These are phyloP conservation scores for Umbelopsis sp. DNA, from an alignment of 192 early-diverging fungal species.

Conservation along the genomic window DNA sequence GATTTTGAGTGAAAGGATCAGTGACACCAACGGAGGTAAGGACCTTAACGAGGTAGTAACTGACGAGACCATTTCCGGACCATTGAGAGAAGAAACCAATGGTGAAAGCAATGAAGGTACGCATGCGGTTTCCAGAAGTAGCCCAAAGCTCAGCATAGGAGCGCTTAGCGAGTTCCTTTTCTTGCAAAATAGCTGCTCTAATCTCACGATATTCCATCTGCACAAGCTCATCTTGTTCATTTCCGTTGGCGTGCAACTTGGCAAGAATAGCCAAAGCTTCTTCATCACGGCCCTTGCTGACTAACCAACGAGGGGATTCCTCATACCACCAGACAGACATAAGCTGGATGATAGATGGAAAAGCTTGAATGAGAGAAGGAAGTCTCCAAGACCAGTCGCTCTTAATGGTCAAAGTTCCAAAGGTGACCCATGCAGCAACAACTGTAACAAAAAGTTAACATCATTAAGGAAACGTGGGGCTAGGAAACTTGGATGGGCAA, in stretches of 20 bases:
- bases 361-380: slow-evolving; percentile 20
- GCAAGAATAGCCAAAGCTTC: slow-evolving; percentile 76
- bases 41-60: slow-evolving; percentile 8
- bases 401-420: neutral
- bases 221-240: slow-evolving; percentile 54
- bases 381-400: slow-evolving; percentile 18
- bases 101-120: slow-evolving; percentile 18
- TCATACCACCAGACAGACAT: slow-evolving; percentile 17
- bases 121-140: slow-evolving; percentile 19
- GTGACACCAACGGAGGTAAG: slow-evolving; percentile 8
- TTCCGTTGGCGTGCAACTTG: slow-evolving; percentile 63
- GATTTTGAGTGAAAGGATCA: neutral
- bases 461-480: neutral
- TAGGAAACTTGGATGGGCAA: too few species aligned
- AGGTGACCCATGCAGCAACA: slow-evolving; percentile 20
- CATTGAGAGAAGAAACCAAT: slow-evolving; percentile 25
- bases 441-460: neutral
- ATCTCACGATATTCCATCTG: slow-evolving; percentile 71
- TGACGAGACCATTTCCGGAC: slow-evolving; percentile 22
- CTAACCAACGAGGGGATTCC: slow-evolving; percentile 82
- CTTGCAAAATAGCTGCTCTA: slow-evolving; percentile 45
- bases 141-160: slow-evolving; percentile 15
- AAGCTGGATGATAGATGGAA: slow-evolving; percentile 17
- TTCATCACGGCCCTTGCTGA: slow-evolving; percentile 63
- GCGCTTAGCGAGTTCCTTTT: slow-evolving; percentile 19